Base-by-base conservation (phyloP, 352 stramenopile species). In the Phytophthora constricta region DNA sequence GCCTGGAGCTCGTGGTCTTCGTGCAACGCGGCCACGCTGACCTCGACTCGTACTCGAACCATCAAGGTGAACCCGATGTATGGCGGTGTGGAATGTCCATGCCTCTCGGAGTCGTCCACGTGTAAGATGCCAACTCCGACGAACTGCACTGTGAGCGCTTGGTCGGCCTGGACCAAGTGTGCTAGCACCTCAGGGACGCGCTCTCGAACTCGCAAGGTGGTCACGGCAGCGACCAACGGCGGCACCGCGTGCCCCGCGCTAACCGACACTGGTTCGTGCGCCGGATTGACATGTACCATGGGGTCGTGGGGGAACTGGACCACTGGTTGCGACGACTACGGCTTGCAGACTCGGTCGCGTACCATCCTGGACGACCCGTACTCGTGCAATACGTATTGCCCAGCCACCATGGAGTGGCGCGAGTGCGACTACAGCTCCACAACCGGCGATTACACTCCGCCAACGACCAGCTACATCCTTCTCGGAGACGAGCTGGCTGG, bases 241-340 rank as follows among this genome's bases (percentile, higher is more conserved):
- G 82, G 71, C 4, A 57, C 52, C 0, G 68, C 49, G 1, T 93
- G 85, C 56, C 79, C 81, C 0, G 54, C 39, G 0, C 51, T 91
- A 0, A 71, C 59, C 1, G 67, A 89, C 16, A 68, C 64, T 0
- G 52, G 55, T 2, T 79, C 65, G 4, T 93, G 85, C 34, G 25
- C 43, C 2, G 73, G 69, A 9, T 67, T 87, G 34, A 49, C 86
- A 33, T 93, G 85, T 46, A 73, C 62, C 1, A 74, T 93, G 33
- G 70, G 70, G 9, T 22, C 64, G 2, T 93, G 79, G 79, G 70
- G 61, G 2, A 55, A 23, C 23, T 93, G 82, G 82, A 87, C 77
- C 5, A 68, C 68, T 5, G 89, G 85, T 41, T 76, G 82, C 25
- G 65, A 79, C 19, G 62, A 68, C 49, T 82, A 65, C 11, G 77